Evolutionary conservation across 176 grass and related monocot genomes (phyloP).

Genomic region (Oryza glumipatula): DNA sequence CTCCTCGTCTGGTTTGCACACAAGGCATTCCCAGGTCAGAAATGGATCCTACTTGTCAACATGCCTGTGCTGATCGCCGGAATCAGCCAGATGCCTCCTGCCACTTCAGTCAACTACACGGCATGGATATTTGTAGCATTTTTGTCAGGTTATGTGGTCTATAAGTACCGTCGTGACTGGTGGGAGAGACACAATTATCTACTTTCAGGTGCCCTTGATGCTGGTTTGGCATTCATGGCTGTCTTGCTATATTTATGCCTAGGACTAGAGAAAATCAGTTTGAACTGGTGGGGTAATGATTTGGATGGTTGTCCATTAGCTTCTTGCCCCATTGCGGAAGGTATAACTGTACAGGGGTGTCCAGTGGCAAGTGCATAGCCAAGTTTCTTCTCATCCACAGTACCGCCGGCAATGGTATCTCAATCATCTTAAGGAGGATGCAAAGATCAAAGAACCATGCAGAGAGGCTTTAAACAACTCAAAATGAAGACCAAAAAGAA

Average conservation of each 20-base stretch:
- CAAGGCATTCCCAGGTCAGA: conserved; percentile 67
- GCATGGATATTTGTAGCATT: conserved; percentile 82
- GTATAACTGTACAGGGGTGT: conserved; percentile 67
- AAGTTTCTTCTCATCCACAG: neutral
- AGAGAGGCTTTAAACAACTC: neutral
- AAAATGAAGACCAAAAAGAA: neutral
- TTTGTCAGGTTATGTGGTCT: conserved; percentile 74
- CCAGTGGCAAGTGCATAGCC: conserved; percentile 39
- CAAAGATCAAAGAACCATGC: neutral
- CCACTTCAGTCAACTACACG: conserved; percentile 89
- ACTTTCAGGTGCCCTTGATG: conserved; percentile 88
- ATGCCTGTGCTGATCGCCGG: conserved; percentile 80
- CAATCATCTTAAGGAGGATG: neutral
- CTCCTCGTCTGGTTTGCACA: conserved; percentile 78
- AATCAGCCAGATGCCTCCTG: conserved; percentile 67
- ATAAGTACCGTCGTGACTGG: conserved; percentile 77
- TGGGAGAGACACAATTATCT: conserved; percentile 92
- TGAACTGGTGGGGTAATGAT: conserved; percentile 91
- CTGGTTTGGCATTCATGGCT: conserved; percentile 91
- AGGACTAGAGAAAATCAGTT: conserved; percentile 65
- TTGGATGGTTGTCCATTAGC: conserved; percentile 86
- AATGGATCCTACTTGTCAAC: conserved; percentile 89
- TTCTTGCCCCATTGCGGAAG: conserved; percentile 75
- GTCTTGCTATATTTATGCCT: conserved; percentile 85
- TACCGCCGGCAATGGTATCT: neutral